Base-by-base conservation (phyloP, 331 rosid species). In the Spiraea crenata region DNA sequence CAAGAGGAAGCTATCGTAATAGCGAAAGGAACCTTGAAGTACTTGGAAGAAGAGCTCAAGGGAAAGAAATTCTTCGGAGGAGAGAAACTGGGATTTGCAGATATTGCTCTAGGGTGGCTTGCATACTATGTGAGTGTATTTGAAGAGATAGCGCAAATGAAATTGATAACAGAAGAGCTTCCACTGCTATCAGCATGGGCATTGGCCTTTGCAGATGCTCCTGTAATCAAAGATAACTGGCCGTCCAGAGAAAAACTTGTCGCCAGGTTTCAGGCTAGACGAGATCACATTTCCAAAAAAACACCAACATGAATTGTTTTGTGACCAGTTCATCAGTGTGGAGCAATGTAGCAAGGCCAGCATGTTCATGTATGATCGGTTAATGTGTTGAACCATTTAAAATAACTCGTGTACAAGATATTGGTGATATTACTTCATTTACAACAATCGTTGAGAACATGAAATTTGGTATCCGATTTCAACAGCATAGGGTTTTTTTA, bases 1-100 rank as follows among this genome's bases (percentile, higher is more conserved):
- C 80, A 79, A 75, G 86, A 79, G 74, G 79, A 82, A 78, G 79
- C 65, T 19, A 63, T 55, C 34, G 69, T 39, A 44, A 67, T 40
- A 62, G 63, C 79, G 17, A 7, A 56, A 37, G 76, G 68, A 56
- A 82, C 45, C 57, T 52, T 72, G 73, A 63, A 69, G 76, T 56
- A 39, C 44, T 51, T 82, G 63, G 83, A 82, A 63, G 79, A 50
- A 59, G 70, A 75, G 49, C 69, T 82, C 0, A 72, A 60, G n/a
- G 83, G 83, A 8, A 79, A 82, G 63, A 82, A 59, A 35, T 70
- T 82, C 67, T 76, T 82, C 48, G 71, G 76, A 7, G 74, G 83
- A 41, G 72, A 82, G 20, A 63, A 44, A 38, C 15, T 79, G 25
- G 77, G 83, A 25, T 17, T 82, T 4, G 76, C 45, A 57, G 86